A percentile compares a stretch with the other conserved stretches of the same genome.
Evolutionary conservation across 179 eudicot genomes (phyloP).

Genomic region (Silene noctiflora): DNA sequence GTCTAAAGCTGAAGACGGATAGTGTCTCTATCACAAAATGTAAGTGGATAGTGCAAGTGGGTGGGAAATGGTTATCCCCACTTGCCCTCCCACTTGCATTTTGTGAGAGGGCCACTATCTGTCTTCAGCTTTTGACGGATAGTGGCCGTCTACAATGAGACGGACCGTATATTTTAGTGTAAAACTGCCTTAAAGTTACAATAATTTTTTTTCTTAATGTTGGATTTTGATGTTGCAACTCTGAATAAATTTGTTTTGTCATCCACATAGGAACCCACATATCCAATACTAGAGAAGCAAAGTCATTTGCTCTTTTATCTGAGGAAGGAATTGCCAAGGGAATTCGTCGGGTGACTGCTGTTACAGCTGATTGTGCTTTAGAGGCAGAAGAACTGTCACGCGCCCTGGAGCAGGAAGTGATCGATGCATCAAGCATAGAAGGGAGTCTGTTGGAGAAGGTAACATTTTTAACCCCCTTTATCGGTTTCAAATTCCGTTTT

Average conservation of each 20-base stretch:
- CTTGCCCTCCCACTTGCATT: no score
- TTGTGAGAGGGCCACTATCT: no score
- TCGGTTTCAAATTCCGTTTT: not conserved
- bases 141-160: no score
- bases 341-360: conserved; percentile 94
- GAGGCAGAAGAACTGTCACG: conserved; percentile 59
- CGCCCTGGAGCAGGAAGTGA: conserved; percentile 73
- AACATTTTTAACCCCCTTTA: not conserved
- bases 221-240: not conserved
- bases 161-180: no score
- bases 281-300: conserved; percentile 88
- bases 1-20: no score
- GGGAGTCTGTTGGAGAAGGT: conserved; percentile 79
- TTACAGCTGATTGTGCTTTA: conserved; percentile 68
- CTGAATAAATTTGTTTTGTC: conserved; percentile 1
- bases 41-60: no score
- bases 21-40: no score
- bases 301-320: conserved; percentile 84
- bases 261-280: conserved; percentile 77
- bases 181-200: not conserved
- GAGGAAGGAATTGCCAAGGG: conserved; percentile 99
- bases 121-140: no score
- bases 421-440: conserved; percentile 60
- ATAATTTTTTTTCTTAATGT: not conserved
- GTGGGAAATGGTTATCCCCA: no score